Evolutionary conservation across 306 rosid species (phyloP), one percentile per base, ranked within the genome.

Genomic region (Sicyos edulis): DNA sequence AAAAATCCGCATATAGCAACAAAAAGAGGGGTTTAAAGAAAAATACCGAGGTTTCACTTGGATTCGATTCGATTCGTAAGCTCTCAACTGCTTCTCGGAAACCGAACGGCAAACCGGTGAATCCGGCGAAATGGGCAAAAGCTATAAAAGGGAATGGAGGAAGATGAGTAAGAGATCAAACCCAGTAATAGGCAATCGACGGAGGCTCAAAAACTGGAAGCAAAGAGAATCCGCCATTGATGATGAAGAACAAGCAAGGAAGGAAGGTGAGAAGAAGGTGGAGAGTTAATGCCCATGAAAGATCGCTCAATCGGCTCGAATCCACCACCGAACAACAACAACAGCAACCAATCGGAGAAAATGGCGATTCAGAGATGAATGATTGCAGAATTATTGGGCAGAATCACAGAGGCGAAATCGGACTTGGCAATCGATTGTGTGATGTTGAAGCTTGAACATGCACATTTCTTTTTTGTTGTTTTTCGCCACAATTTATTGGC

Each of bases 151-250:
- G 19, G 96, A 81, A 20, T 92, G 96, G 75, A 92, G 90, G 76
- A 90, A 85, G 84, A 93, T 87, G 81, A 93, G 93, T 70, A 93
- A 92, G 67, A 93, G 96, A 83, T 87, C 88, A 50, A 88, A 75
- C 49, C 88, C 87, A 65, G 95, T 85, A 74, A 90, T 84, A 73
- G 92, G 96, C 54, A 85, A 82, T 42, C 87, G 51, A 79, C 66
- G 80, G 51, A 90, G 92, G 67, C 80, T 86, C 72, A 85, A 47
- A 56, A 87, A 64, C 75, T 69, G 5, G 65, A 55, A 66, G 47
- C n/a, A 32, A 64, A 69, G 75, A 66, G 77, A 26, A 54, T 24
- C 76, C 21, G 87, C 89, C 92, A 86, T 88, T 80, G 87, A 78
- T 54, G 64, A 54, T 16, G 68, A 61, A 61, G 45, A 61, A 61